phyloP scores from a whole-genome alignment of 2,329 filamentous ascomycete genomes.

The Xylaria sp. region DNA sequence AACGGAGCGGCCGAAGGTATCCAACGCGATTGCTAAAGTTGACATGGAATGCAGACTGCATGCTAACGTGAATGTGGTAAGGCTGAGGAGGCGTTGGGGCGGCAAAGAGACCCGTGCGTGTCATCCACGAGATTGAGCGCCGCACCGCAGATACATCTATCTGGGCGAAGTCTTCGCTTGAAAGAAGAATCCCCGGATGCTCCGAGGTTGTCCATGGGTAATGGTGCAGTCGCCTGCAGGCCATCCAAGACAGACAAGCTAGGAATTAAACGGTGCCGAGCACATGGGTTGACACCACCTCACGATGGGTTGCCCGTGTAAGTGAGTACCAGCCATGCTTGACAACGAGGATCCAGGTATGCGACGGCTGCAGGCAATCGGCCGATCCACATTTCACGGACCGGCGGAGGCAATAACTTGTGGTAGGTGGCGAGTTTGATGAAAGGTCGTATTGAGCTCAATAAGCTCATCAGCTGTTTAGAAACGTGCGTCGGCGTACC shows the following conservation, averaged over 20 bases:
- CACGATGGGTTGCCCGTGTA: constrained; percentile 4
- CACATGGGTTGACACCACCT: constrained; percentile 10
- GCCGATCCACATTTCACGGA: constrained; percentile 17
- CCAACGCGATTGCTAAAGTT: constrained; percentile 1
- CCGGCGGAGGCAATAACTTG: constrained; percentile 13
- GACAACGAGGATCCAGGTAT: constrained; percentile 12
- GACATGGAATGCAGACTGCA: constrained; percentile 8
- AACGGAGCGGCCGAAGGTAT: constrained; percentile 17
- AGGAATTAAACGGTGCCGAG: constrained; percentile 18
- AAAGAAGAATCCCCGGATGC: constrained; percentile 29
- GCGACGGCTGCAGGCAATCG: constrained; percentile 13
- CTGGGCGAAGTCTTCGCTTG: constrained; percentile 38
- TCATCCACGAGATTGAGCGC: constrained; percentile 33
- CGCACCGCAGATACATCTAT: constrained; percentile 36
- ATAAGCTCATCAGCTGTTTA: constrained; percentile 52
- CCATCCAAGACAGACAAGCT: constrained; percentile 13
- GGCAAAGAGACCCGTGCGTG: constrained; percentile 1
- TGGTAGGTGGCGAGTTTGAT: constrained; percentile 19
- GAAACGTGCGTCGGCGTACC: constrained; percentile 69
- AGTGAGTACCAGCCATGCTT: constrained; percentile 7
- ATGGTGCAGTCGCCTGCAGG: constrained; percentile 29
- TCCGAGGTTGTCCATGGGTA: constrained; percentile 34
- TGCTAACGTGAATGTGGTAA: constrained; percentile 28
- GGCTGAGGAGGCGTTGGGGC: constrained; percentile 34
- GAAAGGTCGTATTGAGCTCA: constrained; percentile 24